Evolutionary conservation across 108 stramenopile species (phyloP), one percentile per base, ranked within the genome.

Genomic region (Bacterosira constricta): DNA sequence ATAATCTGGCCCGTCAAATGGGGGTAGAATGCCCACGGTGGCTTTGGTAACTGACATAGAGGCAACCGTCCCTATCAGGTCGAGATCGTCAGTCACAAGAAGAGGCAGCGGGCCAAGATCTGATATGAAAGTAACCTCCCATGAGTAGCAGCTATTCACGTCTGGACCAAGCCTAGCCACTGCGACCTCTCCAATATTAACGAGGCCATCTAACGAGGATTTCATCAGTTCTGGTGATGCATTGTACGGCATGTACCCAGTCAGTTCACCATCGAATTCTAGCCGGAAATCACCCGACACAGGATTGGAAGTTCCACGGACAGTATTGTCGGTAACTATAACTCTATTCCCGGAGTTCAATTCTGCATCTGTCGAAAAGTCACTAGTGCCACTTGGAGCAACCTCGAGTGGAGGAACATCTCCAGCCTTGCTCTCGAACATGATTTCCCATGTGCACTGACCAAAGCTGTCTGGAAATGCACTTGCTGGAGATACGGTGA

Each of bases 351-450:
- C 77, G 34, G 71, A 62, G 42, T 59, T 71, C 47, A 76, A 51
- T 32, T 59, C 61, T 32, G 75, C 69, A n/a, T 31, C 31, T 17
- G 75, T 77, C 11, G 69, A 64, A 75, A 76, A 81, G 23, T 38
- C 46, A 47, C 23, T 49, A 8, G 80, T 66, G 25, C 83, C 71
- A 37, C 73, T 55, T 39, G 45, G 35, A 27, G 75, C 64, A 27
- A 81, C 76, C 54, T 75, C 66, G 25, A 86, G 59, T 29, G 81
- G 51, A 37, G 63, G 70, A 2, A 80, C 60, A 56, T 82, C 36
- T 30, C 94, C 94, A 9, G 91, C 86, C 63, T 91, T 91, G 41
- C 82, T 82, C 41, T 86, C 88, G 42, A 95, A 95, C 27, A 83
- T 90, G 11, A 95, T 70, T 27, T 56, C 41, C 90, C 90, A 93